phyloP scores from a whole-genome alignment of 176 grass and related monocot species.

The Ensete ventricosum region DNA sequence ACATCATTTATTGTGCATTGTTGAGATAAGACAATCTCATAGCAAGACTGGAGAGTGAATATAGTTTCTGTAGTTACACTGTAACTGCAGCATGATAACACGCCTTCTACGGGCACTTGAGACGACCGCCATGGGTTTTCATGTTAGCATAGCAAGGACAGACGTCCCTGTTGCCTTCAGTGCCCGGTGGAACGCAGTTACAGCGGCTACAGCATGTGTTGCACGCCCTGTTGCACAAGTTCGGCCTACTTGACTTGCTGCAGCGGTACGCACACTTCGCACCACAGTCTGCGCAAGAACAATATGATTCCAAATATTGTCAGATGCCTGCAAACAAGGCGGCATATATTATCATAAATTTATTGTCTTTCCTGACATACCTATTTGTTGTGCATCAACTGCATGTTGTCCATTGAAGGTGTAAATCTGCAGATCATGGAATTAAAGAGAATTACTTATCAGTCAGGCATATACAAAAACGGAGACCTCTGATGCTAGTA shows the following conservation, averaged over 20 bases:
- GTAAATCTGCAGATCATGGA: conserved; percentile 19
- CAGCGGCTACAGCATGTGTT: conserved; percentile 64
- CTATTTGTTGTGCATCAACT: conserved; percentile 24
- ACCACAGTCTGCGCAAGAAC: conserved; percentile 29
- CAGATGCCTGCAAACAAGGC: not conserved
- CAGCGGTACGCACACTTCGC: conserved; percentile 47
- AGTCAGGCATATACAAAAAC: too few species aligned
- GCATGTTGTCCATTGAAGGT: conserved; percentile 19
- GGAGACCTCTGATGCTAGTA: too few species aligned
- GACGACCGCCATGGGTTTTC: too few species aligned
- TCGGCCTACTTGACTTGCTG: conserved; percentile 54
- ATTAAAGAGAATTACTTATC: too few species aligned
- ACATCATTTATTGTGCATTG: too few species aligned
- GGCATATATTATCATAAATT: not conserved
- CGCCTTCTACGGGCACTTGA: not conserved
- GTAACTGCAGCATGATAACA: not conserved
- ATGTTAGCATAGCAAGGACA: not conserved
- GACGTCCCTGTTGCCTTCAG: conserved; percentile 46
- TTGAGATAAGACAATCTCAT: too few species aligned
- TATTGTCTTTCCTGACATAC: not conserved
- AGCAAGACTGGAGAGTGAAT: too few species aligned
- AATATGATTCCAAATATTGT: not conserved
- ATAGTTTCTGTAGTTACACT: too few species aligned
- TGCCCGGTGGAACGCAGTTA: not conserved
- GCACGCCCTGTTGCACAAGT: conserved; percentile 58